phyloP scores from a whole-genome alignment of 495 filamentous ascomycete species.

The Penicillium lagena region DNA sequence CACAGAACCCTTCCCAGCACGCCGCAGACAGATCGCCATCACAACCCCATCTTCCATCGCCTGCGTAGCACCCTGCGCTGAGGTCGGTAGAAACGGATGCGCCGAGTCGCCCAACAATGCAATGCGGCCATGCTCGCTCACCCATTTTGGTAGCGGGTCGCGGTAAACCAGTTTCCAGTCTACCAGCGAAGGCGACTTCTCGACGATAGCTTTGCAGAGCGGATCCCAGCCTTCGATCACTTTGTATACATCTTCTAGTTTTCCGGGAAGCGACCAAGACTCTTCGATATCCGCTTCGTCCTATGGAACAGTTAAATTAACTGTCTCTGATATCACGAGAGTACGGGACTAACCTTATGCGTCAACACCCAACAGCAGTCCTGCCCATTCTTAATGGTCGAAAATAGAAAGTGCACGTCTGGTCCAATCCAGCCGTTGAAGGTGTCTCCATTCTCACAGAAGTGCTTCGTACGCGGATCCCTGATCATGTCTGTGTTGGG shows the following conservation, averaged over 20 bases:
- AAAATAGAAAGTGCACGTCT: constrained; percentile 16
- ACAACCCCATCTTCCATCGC: constrained; percentile 68
- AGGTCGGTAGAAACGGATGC: constrained; percentile 68
- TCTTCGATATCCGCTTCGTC: constrained; percentile 48
- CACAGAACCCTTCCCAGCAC: constrained; percentile 45
- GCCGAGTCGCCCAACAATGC: constrained; percentile 63
- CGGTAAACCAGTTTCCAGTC: constrained; percentile 71
- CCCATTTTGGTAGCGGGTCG: constrained; percentile 61
- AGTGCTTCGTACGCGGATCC: constrained; percentile 53
- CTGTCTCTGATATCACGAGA: background rate
- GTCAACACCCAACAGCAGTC: constrained; percentile 70
- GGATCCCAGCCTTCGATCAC: constrained; percentile 58
- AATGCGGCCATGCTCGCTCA: constrained; percentile 52
- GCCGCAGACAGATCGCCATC: constrained; percentile 54
- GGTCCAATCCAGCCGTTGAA: constrained; percentile 41
- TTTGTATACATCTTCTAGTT: constrained; percentile 55
- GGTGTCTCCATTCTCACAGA: constrained; percentile 58
- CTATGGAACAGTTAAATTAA: constrained; percentile 23
- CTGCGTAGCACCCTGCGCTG: constrained; percentile 64
- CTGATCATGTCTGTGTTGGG: constrained; percentile 51
- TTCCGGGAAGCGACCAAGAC: constrained; percentile 23
- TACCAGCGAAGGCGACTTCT: constrained; percentile 54
- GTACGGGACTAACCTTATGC: constrained; percentile 30
- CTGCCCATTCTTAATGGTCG: constrained; percentile 33
- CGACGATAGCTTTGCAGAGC: constrained; percentile 49